phyloP scores from a whole-genome alignment of 495 filamentous ascomycete genomes.

The Trichoderma erinaceum region DNA sequence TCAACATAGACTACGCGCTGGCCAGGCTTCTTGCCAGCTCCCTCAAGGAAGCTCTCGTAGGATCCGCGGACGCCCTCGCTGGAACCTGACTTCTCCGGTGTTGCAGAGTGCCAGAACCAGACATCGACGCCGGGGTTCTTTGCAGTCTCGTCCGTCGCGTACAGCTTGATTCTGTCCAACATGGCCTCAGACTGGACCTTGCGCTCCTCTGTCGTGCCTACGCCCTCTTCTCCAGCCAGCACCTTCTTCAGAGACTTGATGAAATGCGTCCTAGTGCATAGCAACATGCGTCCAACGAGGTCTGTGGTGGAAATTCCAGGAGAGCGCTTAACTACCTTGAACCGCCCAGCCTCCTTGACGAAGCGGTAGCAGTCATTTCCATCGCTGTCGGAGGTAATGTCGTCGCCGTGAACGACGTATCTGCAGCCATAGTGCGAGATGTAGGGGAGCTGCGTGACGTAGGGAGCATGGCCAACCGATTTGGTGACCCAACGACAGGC shows the following conservation, averaged over 20 bases:
- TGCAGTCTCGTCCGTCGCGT: constrained; percentile 79
- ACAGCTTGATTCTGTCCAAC: constrained; percentile 66
- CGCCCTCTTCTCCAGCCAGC: constrained; percentile 67
- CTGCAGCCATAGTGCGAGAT: constrained; percentile 89
- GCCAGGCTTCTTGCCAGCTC: constrained; percentile 59
- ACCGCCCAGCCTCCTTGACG: constrained; percentile 85
- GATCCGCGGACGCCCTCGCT: constrained; percentile 30
- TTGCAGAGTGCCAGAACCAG: constrained; percentile 62
- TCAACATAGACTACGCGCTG: constrained; percentile 92
- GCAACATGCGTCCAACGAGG: constrained; percentile 91
- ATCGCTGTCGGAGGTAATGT: constrained; percentile 87
- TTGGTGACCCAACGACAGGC: constrained; percentile 91
- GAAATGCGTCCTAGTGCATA: constrained; percentile 86
- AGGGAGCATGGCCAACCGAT: constrained; percentile 79
- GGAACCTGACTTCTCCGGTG: constrained; percentile 41
- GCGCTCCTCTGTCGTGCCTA: constrained; percentile 59
- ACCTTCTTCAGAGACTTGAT: constrained; percentile 63
- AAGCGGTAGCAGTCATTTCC: constrained; percentile 96
- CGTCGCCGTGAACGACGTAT: constrained; percentile 95
- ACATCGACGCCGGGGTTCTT: constrained; percentile 66
- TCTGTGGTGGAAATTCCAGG: constrained; percentile 96
- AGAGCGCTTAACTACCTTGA: constrained; percentile 92
- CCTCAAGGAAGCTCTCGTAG: constrained; percentile 58
- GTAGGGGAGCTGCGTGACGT: constrained; percentile 90
- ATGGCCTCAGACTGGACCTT: constrained; percentile 53